Percentiles rank a stretch among this genome's conserved stretches.
Conservation (phyloP, 768 basidiomycete genomes). For the Pholiota conissans region DNA sequence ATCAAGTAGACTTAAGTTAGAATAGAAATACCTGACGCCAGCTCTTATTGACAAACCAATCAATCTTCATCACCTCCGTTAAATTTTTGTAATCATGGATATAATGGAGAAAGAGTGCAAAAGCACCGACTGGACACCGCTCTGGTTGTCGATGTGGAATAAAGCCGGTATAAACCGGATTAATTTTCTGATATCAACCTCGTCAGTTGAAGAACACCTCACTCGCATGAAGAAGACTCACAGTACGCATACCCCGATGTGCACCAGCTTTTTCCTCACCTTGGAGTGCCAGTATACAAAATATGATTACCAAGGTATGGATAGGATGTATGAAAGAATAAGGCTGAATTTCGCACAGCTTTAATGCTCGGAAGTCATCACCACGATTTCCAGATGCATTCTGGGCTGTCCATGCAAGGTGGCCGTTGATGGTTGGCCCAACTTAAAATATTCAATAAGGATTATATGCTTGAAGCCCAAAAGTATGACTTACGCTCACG, state of each 20-base stretch:
- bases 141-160: constrained; percentile 25
- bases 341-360: constrained; percentile 27
- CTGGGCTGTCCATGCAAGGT: constrained; percentile 24
- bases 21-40: constrained; percentile 24
- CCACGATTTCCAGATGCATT: constrained; percentile 28
- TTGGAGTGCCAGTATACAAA: constrained; percentile 29
- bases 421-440: constrained; percentile 19
- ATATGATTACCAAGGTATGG: constrained; percentile 16
- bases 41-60: constrained; percentile 26
- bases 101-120: constrained; percentile 28
- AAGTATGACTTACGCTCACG: too few species aligned
- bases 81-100: constrained; percentile 23
- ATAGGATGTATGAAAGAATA: constrained; percentile 25
- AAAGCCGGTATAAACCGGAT: constrained; percentile 27
- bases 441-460: constrained; percentile 10
- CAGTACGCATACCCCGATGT: constrained; percentile 23
- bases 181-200: constrained; percentile 21
- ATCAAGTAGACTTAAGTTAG: background rate
- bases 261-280: constrained; percentile 31
- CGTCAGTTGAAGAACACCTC: background rate
- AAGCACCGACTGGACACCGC: constrained; percentile 26
- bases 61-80: constrained; percentile 17
- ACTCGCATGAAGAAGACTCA: constrained; percentile 5
- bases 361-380: constrained; percentile 25
- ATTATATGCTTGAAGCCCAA: too few species aligned